Base-by-base conservation (phyloP, 2,329 filamentous ascomycete genomes). In the Aureobasidium uvarum region DNA sequence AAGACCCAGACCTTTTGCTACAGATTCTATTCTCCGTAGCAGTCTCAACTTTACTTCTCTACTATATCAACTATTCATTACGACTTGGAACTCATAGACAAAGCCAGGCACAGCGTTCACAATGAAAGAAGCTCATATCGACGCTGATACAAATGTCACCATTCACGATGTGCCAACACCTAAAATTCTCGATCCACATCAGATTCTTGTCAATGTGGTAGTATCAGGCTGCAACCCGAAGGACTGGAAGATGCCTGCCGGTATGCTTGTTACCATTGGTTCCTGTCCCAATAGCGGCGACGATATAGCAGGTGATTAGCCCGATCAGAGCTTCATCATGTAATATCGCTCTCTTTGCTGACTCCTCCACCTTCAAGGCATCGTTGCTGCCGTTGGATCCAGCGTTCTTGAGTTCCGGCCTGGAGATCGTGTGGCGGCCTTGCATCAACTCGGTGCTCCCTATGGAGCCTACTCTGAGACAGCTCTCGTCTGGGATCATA, bases 381-480 rank as follows among this genome's bases (percentile, higher is more conserved):
- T 64, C 60, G 66, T 72, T 39, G n/a, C 66, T 20, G 59, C 66
- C 14, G 68, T 72, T 38, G 70, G 71, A 48, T 36, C 45, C 25
- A 60, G 64, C 7, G 70, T 72, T 14, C 39, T 10, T n/a, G 65
- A 67, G 3, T 71, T 72, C 68, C 55, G 62, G 10, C 28, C 31
- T 5, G 71, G 70, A 13, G 69, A 71, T 48, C 67, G 71, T 7
- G 71, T 72, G 2, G 69, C 69, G 4, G 70, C 62, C 11, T 68
- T 72, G 48, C 80, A 82, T 70, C 72, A 78, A 67, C 76, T 78
- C 70, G 20, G 66, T 11, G 71, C 72, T 1, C 72, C 75, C 1
- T 69, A 73, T 45, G 78, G 79, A 7, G 74, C 71, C 16, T 75
- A 70, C 54, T 79, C 77, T 36, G 80, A 82, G 70, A 81, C 81